These are phyloP conservation scores for Chaetomium sp. DNA, from an alignment of 2,329 filamentous ascomycete species.

Conservation along the genomic window DNA sequence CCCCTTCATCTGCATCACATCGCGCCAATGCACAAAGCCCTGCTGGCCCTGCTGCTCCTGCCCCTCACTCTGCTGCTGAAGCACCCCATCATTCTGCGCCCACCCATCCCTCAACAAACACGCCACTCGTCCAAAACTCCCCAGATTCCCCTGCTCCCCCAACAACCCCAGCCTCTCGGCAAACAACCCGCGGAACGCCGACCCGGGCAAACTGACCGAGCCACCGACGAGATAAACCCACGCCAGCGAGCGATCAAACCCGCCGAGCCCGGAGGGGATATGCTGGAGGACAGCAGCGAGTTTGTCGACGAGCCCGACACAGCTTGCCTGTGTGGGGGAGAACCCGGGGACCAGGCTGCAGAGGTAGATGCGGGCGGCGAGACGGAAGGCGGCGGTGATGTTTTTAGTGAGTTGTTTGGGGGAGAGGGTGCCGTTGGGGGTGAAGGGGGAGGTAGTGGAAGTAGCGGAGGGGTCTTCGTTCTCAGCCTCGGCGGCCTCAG, in stretches of 20 bases:
- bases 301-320: slow-evolving; percentile 69
- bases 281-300: slow-evolving; percentile 69
- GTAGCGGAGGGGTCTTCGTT: too few relatives aligned
- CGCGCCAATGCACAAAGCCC: slow-evolving; percentile 79
- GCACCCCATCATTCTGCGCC: slow-evolving; percentile 59
- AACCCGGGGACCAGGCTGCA: slow-evolving; percentile 90
- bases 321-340: slow-evolving; percentile 66
- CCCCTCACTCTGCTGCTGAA: slow-evolving; percentile 17
- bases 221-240: slow-evolving; percentile 92
- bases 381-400: slow-evolving; percentile 83
- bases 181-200: slow-evolving; percentile 71
- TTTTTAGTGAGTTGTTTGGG: slow-evolving; percentile 80
- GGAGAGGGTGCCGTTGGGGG: slow-evolving; percentile 66
- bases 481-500: slow-evolving; percentile 57
- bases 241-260: slow-evolving; percentile 83
- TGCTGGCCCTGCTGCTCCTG: slow-evolving; percentile 31
- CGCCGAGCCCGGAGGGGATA: slow-evolving; percentile 73
- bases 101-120: slow-evolving; percentile 78
- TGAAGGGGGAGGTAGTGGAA: slow-evolving; percentile 53
- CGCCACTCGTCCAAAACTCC: slow-evolving; percentile 78
- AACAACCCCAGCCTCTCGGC: slow-evolving; percentile 66
- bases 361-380: slow-evolving; percentile 92
- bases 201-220: slow-evolving; percentile 64
- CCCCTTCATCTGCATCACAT: slow-evolving; percentile 82
- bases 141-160: slow-evolving; percentile 69